Base-by-base conservation (phyloP, 768 basidiomycete genomes). In the Galerina marginata region DNA sequence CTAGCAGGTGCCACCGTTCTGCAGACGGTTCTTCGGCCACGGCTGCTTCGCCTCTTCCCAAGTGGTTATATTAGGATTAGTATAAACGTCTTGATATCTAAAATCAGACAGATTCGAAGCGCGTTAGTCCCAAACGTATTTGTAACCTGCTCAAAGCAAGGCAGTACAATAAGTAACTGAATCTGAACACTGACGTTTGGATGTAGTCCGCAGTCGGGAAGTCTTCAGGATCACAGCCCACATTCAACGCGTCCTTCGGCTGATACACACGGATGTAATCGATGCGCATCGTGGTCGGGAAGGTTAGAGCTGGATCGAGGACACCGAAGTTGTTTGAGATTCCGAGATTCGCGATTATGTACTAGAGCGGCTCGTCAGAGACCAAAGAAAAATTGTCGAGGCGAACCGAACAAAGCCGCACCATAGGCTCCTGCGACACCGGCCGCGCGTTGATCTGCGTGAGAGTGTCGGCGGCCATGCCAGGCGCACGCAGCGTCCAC, bases 181-280 rank as follows among this genome's bases (percentile, higher is more conserved):
- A 54, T 57, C 20, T 20, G 23, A 42, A 33, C n/a, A 58, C 62
- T 45, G 16, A 72, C 81, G 67, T 68, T 49, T 87, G 75, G 71
- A 95, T 96, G 72, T 96, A 96, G 16, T 80, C 75, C 43, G 80
- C 74, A 0, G 95, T 96, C 1, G 95, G 93, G 67, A 80, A 87
- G 50, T 83, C 79, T 42, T 72, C 65, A 12, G 93, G 93, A 67
- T 91, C 88, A 69, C 93, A 95, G 6, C 93, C 93, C 44, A 92
- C 79, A 70, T 93, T 93, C 54, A 83, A 76, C 40, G 80, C 71
- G 61, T 84, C 72, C 66, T 82, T 78, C 9, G 85, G 86, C 69
- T 95, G 94, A 72, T 95, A 96, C 12, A 96, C 89, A 33, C 94
- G 85, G 54, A 96, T 85, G 73, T 89, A 95, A 70, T 95, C 92